phyloP scores from a whole-genome alignment of 1,139 yeast species.

The Pichia kudriavzevii region DNA sequence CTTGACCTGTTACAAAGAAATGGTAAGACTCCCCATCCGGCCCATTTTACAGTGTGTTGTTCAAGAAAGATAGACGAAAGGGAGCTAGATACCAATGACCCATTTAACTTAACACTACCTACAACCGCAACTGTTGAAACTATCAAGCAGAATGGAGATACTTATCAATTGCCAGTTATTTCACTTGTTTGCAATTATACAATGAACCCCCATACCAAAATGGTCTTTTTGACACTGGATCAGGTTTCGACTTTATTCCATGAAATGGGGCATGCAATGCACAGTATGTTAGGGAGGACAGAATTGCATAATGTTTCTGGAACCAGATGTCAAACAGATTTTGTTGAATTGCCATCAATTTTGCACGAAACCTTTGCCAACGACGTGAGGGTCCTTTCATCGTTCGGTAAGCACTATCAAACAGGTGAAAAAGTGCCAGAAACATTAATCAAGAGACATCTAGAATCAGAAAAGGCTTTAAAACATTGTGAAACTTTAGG shows the following conservation, averaged over 20 bases:
- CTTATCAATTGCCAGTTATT: conserved; percentile 79
- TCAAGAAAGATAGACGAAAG: conserved; percentile 63
- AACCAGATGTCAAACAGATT: conserved; percentile 91
- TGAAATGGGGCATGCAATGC: conserved; percentile 99
- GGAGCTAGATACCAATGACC: conserved; percentile 28
- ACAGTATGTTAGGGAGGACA: conserved; percentile 92
- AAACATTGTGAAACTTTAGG: conserved; percentile 72
- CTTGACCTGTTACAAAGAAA: conserved; percentile 58
- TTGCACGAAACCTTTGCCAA: conserved; percentile 89
- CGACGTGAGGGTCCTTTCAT: conserved; percentile 65
- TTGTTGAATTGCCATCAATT: conserved; percentile 93
- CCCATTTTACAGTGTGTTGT: conserved; percentile 96
- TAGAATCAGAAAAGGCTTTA: conserved; percentile 45
- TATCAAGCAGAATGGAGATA: conserved; percentile 32
- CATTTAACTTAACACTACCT: conserved; percentile 23
- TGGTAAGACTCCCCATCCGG: conserved; percentile 68
- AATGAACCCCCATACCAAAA: conserved; percentile 22
- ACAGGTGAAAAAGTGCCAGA: conserved; percentile 59
- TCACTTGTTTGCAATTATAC: conserved; percentile 82
- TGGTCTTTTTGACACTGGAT: conserved; percentile 52
- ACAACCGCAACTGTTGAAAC: conserved; percentile 30
- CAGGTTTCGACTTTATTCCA: conserved; percentile 94
- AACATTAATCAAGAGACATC: conserved; percentile 41
- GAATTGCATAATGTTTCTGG: conserved; percentile 88
- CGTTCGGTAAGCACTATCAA: conserved; percentile 67